These are phyloP conservation scores for Cryphonectria japonica DNA, from an alignment of 2,329 filamentous ascomycete species.

Conservation along the genomic window DNA sequence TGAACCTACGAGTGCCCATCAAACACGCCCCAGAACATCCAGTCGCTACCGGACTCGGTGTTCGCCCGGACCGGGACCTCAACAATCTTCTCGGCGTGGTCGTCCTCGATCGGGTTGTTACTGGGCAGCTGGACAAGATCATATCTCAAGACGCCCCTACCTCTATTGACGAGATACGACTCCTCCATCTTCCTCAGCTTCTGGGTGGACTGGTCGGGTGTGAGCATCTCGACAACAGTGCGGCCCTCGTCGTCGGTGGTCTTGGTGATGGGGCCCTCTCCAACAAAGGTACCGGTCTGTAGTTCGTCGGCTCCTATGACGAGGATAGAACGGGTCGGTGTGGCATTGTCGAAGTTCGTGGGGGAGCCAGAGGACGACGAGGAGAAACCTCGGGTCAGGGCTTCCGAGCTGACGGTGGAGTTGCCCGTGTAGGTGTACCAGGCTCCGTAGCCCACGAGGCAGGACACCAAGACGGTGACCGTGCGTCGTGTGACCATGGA, in stretches of 20 bases:
- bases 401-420: slow-evolving; percentile 41
- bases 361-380: slow-evolving; percentile 34
- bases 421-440: slow-evolving; percentile 71
- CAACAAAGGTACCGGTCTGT: slow-evolving; percentile 83
- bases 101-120: slow-evolving; percentile 97
- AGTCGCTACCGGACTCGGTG: slow-evolving; percentile 70
- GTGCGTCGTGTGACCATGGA: slow-evolving; percentile 78
- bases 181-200: slow-evolving; percentile 89
- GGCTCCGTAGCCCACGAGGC: slow-evolving; percentile 74
- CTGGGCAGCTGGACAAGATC: slow-evolving; percentile 93
- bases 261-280: slow-evolving; percentile 86
- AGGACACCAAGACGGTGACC: slow-evolving; percentile 68
- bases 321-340: slow-evolving; percentile 69
- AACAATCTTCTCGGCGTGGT: slow-evolving; percentile 97
- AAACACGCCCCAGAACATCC: slow-evolving; percentile 99
- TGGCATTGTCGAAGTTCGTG: slow-evolving; percentile 42
- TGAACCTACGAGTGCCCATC: slow-evolving; percentile 87
- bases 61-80: slow-evolving; percentile 70
- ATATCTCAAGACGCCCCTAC: slow-evolving; percentile 90
- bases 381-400: slow-evolving; percentile 46
- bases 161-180: slow-evolving; percentile 87
- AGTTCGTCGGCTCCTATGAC: slow-evolving; percentile 90
- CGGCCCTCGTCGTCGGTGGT: slow-evolving; percentile 81
- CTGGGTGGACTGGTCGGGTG: slow-evolving; percentile 87
- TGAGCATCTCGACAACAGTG: slow-evolving; percentile 93